Evolutionary conservation across 495 filamentous ascomycete genomes (phyloP).

Genomic region (Cercophora sp.): DNA sequence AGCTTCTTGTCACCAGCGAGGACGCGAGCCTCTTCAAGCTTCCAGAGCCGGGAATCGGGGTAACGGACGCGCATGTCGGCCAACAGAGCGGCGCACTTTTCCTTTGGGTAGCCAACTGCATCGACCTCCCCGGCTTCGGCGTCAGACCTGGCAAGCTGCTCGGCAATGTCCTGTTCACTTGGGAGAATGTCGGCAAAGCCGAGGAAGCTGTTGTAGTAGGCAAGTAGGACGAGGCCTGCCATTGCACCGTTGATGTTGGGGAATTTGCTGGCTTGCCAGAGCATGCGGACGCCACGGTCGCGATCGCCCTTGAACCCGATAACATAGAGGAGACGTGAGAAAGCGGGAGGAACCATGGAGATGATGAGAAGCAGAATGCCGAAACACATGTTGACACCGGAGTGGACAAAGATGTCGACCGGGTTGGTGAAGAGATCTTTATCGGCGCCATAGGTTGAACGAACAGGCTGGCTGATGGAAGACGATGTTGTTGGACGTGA

Average conservation of each 20-base stretch:
- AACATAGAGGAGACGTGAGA: slow-evolving; percentile 76
- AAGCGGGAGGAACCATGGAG: slow-evolving; percentile 86
- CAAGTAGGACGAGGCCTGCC: slow-evolving; percentile 73
- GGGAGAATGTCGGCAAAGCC: slow-evolving; percentile 86
- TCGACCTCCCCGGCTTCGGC: slow-evolving; percentile 34
- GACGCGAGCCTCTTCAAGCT: slow-evolving; percentile 84
- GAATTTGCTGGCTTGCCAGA: slow-evolving; percentile 89
- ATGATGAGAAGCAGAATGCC: slow-evolving; percentile 80
- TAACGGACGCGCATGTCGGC: slow-evolving; percentile 71
- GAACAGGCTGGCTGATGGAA: too few relatives aligned
- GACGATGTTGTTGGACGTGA: too few relatives aligned
- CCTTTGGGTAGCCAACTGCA: slow-evolving; percentile 64
- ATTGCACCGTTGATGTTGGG: slow-evolving; percentile 89
- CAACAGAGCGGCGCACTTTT: slow-evolving; percentile 64
- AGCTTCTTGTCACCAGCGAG: slow-evolving; percentile 63
- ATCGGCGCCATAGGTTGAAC: too few relatives aligned
- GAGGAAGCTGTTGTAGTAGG: slow-evolving; percentile 82
- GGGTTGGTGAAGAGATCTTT: slow-evolving; percentile 57
- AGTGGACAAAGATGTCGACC: slow-evolving; percentile 83
- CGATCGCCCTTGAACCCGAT: slow-evolving; percentile 92
- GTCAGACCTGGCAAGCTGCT: slow-evolving; percentile 32
- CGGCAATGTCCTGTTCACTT: slow-evolving; percentile 47
- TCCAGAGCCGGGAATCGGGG: slow-evolving; percentile 81
- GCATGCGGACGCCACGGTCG: slow-evolving; percentile 73
- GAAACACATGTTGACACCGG: slow-evolving; percentile 83